Conservation (phyloP, 176 grass and related monocot species). For the Neostapfia colusana region DNA sequence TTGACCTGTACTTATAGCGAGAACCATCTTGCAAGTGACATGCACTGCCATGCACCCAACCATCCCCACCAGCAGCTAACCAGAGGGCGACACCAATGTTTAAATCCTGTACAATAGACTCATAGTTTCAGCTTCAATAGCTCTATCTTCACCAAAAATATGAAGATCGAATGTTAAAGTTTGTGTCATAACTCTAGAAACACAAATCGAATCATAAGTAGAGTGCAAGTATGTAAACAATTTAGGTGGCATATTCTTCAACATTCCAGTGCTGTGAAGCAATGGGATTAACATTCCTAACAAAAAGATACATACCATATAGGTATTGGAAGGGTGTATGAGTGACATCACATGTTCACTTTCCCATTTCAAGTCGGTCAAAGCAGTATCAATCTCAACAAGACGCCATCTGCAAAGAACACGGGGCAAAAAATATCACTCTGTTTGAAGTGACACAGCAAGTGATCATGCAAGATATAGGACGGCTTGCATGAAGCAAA, state of each 20-base stretch:
- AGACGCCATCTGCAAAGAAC: conserved; percentile 68
- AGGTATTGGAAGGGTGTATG: conserved; percentile 91
- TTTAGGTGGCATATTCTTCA: not conserved
- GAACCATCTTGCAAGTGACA: conserved; percentile 46
- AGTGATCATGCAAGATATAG: conserved; percentile 4
- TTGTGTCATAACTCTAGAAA: conserved; percentile 5
- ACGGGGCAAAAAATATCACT: not conserved
- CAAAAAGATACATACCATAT: conserved; percentile 66
- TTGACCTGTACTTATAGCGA: conserved; percentile 71
- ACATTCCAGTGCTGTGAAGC: not conserved
- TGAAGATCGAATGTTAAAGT: not conserved
- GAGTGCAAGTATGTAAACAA: not conserved
- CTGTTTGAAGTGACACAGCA: not conserved
- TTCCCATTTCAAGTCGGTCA: conserved; percentile 70
- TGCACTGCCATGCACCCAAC: conserved; percentile 71
- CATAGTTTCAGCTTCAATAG: conserved; percentile 15
- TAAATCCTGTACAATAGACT: conserved; percentile 62
- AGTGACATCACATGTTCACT: conserved; percentile 77
- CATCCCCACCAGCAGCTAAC: conserved; percentile 88
- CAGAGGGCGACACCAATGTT: conserved; percentile 92
- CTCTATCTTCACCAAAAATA: not conserved
- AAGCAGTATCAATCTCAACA: conserved; percentile 82
- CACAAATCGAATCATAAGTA: conserved; percentile 11
- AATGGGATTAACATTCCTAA: conserved; percentile 9
- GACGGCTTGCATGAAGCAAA: conserved; percentile 8